A percentile compares a stretch with the other conserved stretches of the same genome.
phyloP scores from a whole-genome alignment of 1,284 basidiomycete genomes.

The Phellopilus nigrolimitatus region DNA sequence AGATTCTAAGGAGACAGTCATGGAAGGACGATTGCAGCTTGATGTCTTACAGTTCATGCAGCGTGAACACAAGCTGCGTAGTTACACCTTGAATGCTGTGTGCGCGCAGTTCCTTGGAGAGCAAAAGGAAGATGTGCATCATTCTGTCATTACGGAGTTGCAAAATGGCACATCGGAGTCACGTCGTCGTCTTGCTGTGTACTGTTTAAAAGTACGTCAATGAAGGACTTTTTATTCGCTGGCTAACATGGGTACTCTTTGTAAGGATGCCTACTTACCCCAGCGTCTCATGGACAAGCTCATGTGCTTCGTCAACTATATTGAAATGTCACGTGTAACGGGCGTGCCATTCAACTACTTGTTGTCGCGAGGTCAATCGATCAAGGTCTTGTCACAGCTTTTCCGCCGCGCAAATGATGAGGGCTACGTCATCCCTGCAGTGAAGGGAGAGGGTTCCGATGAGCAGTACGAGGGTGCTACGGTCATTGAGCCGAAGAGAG shows the following conservation, averaged over 20 bases:
- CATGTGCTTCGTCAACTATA: constrained; percentile 97
- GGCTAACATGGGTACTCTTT: not conserved
- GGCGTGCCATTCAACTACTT: constrained; percentile 97
- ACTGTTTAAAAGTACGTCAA: constrained; percentile 81
- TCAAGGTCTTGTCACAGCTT: constrained; percentile 93
- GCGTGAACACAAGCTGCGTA: constrained; percentile 90
- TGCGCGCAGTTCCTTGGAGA: constrained; percentile 95
- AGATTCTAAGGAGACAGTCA: constrained; percentile 86
- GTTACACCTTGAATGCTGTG: constrained; percentile 93
- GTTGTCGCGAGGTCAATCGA: constrained; percentile 87
- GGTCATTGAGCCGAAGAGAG: constrained; percentile 91
- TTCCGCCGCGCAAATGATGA: constrained; percentile 86
- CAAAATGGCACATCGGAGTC: constrained; percentile 94
- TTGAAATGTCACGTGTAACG: constrained; percentile 93
- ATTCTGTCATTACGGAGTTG: constrained; percentile 93
- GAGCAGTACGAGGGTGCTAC: constrained; percentile 97
- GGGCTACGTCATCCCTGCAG: constrained; percentile 79
- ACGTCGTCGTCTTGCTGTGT: constrained; percentile 84
- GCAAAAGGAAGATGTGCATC: constrained; percentile 96
- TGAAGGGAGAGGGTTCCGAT: constrained; percentile 83
- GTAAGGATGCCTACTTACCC: constrained; percentile 93
- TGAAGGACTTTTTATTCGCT: constrained; percentile 4
- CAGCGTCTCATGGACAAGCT: constrained; percentile 92
- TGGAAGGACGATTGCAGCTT: constrained; percentile 89
- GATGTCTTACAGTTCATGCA: constrained; percentile 97